Evolutionary conservation across 805 yeast species (phyloP).

Genomic region (Suhomyces tanzawaensis): DNA sequence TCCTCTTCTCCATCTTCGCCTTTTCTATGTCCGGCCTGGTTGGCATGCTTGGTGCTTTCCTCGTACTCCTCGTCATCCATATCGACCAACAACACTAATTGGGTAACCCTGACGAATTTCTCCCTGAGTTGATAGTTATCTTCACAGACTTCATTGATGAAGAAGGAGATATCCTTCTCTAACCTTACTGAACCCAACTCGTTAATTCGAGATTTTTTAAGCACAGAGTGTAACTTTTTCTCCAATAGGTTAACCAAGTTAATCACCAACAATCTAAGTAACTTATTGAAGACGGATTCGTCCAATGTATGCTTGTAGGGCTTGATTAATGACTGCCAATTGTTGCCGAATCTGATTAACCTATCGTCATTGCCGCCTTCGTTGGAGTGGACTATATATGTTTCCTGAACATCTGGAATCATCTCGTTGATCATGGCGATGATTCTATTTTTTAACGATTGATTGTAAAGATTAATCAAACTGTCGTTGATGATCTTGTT

Average conservation of each 20-base stretch:
- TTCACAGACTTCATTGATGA: slow-evolving; percentile 72
- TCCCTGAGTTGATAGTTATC: slow-evolving; percentile 73
- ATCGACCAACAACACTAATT: slow-evolving; percentile 76
- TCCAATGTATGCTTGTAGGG: slow-evolving; percentile 66
- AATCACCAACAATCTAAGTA: slow-evolving; percentile 50
- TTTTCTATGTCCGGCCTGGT: slow-evolving; percentile 10
- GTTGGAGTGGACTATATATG: slow-evolving; percentile 30
- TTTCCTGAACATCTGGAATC: slow-evolving; percentile 31
- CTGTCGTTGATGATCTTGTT: slow-evolving; percentile 31
- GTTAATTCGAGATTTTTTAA: slow-evolving; percentile 58
- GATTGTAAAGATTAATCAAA: slow-evolving; percentile 46
- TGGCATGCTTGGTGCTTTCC: slow-evolving; percentile 25
- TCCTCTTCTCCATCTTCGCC: slow-evolving; percentile 29
- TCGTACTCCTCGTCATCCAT: slow-evolving; percentile 65
- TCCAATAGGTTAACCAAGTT: slow-evolving; percentile 60
- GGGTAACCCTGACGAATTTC: slow-evolving; percentile 76
- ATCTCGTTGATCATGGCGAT: slow-evolving; percentile 44
- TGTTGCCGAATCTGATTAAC: slow-evolving; percentile 49
- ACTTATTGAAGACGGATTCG: slow-evolving; percentile 43
- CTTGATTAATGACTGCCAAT: slow-evolving; percentile 61
- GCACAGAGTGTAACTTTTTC: slow-evolving; percentile 61
- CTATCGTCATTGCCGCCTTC: slow-evolving; percentile 30
- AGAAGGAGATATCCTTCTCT: slow-evolving; percentile 74
- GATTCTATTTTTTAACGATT: slow-evolving; percentile 44
- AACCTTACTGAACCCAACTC: slow-evolving; percentile 80